Conservation (phyloP, 2,329 filamentous ascomycete species). For the Pyrenochaeta sp. region DNA sequence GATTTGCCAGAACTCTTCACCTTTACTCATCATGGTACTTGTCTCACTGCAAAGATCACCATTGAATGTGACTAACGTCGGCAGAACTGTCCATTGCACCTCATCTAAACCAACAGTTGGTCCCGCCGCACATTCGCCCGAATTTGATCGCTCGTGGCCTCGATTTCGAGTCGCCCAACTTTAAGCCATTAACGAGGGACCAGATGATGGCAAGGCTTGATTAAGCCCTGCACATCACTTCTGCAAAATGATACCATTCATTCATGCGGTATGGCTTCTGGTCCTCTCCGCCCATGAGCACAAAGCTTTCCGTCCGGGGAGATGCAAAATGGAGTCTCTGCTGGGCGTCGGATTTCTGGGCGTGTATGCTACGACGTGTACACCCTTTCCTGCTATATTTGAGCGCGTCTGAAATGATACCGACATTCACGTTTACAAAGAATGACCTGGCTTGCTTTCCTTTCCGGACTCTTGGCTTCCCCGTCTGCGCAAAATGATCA, state of each 20-base stretch:
- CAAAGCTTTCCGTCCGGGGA: conserved; percentile 41
- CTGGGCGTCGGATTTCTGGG: conserved; percentile 45
- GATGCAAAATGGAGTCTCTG: conserved; percentile 48
- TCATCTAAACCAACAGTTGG: conserved; percentile 84
- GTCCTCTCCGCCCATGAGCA: conserved; percentile 43
- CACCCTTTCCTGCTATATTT: conserved; percentile 46
- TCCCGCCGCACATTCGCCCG: conserved; percentile 82
- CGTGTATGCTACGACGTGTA: conserved; percentile 46
- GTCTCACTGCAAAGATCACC: background rate
- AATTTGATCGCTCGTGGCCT: conserved; percentile 79
- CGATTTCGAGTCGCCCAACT: conserved; percentile 82
- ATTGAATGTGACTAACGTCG: conserved; percentile 17
- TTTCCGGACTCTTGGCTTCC: conserved; percentile 36
- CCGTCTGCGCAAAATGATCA: conserved; percentile 36
- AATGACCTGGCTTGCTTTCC: conserved; percentile 48
- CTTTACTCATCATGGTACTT: conserved; percentile 90
- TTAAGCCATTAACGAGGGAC: conserved; percentile 88
- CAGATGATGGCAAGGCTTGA: conserved; percentile 98
- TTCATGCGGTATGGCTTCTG: conserved; percentile 47
- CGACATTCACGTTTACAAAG: conserved; percentile 45
- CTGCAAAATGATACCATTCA: conserved; percentile 54
- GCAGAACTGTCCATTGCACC: conserved; percentile 96
- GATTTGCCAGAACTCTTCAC: conserved; percentile 91
- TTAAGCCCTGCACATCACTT: conserved; percentile 56
- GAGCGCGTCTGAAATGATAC: conserved; percentile 51